Conservation (phyloP, 805 yeast species). For the Citeromyces matritensis region DNA sequence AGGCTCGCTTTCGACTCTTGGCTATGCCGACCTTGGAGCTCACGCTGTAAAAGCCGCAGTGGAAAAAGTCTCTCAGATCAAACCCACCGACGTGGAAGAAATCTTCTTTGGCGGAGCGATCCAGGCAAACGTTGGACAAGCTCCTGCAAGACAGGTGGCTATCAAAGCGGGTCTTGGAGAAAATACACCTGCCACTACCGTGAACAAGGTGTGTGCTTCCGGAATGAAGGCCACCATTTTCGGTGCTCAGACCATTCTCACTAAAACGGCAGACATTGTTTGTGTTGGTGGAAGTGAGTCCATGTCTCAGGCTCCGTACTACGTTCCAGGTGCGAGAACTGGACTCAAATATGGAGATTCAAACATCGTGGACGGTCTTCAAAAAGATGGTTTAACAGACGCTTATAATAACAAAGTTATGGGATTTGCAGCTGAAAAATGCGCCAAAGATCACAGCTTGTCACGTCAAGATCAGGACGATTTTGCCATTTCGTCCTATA, state of each 20-base stretch:
- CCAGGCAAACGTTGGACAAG: slow-evolving; percentile 91
- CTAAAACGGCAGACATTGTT: slow-evolving; percentile 85
- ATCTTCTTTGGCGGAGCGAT: slow-evolving; percentile 85
- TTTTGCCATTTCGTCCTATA: slow-evolving; percentile 74
- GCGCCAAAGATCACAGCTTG: slow-evolving; percentile 69
- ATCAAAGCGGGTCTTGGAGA: slow-evolving; percentile 76
- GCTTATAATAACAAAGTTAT: slow-evolving; percentile 80
- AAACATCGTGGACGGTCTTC: slow-evolving; percentile 71
- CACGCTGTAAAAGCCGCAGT: slow-evolving; percentile 86
- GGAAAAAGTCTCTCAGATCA: slow-evolving; percentile 67
- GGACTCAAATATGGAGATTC: slow-evolving; percentile 89
- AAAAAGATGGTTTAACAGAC: slow-evolving; percentile 86
- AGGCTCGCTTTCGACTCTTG: slow-evolving; percentile 62
- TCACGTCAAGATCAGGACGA: slow-evolving; percentile 83
- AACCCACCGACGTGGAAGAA: slow-evolving; percentile 73
- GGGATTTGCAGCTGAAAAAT: slow-evolving; percentile 97
- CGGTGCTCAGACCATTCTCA: slow-evolving; percentile 79
- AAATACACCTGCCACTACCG: slow-evolving; percentile 71
- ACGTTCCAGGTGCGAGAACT: slow-evolving; percentile 67
- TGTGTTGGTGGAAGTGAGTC: slow-evolving; percentile 98
- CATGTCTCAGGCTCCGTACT: slow-evolving; percentile 93
- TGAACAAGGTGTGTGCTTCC: slow-evolving; percentile 95
- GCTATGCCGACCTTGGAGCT: slow-evolving; percentile 79
- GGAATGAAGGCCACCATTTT: slow-evolving; percentile 85
- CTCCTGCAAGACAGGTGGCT: slow-evolving; percentile 97